Evolutionary conservation across 164 flowering plant species (phyloP).

Genomic region (Dillenia suffruticosa): DNA sequence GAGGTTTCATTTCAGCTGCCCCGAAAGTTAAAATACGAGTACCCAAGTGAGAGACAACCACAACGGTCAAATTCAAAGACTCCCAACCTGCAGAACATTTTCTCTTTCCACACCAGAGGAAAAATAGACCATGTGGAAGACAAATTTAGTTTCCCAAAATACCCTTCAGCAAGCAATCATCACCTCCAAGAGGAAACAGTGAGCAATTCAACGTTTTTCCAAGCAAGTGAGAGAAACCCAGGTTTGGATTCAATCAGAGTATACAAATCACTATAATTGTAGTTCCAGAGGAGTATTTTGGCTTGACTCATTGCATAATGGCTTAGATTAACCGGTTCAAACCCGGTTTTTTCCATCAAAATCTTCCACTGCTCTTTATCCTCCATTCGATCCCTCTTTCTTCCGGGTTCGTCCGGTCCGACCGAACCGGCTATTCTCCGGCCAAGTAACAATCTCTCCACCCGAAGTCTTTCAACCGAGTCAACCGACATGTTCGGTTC

Average conservation of each 20-base stretch:
- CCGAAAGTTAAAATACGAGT: too few relatives aligned
- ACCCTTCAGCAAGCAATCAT: conserved; percentile 3
- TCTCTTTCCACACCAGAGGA: too few relatives aligned
- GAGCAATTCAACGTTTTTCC: conserved; percentile 74
- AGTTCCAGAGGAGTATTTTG: conserved; percentile 71
- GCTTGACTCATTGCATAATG: conserved; percentile 93
- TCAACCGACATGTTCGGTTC: conserved; percentile 68
- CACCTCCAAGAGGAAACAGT: conserved; percentile 92
- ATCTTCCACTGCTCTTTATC: conserved; percentile 59
- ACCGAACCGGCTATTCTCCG: conserved; percentile 47
- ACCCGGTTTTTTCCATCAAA: conserved; percentile 69
- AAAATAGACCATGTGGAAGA: conserved; percentile 9
- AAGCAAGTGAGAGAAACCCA: conserved; percentile 78
- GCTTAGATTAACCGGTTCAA: conserved; percentile 53
- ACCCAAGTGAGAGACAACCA: too few relatives aligned
- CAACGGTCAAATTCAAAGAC: too few relatives aligned
- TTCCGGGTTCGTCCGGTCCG: conserved; percentile 41
- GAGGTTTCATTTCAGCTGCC: too few relatives aligned
- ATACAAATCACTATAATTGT: conserved; percentile 61
- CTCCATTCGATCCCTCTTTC: conserved; percentile 56
- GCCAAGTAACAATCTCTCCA: conserved; percentile 64
- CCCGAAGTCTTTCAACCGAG: conserved; percentile 48
- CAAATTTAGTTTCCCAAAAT: not conserved
- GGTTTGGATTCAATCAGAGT: conserved; percentile 55
- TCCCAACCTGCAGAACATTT: too few relatives aligned